A percentile compares a stretch with the other conserved stretches of the same genome.
Conservation (phyloP, 805 yeast genomes). For the Pichia pseudocactophila region DNA sequence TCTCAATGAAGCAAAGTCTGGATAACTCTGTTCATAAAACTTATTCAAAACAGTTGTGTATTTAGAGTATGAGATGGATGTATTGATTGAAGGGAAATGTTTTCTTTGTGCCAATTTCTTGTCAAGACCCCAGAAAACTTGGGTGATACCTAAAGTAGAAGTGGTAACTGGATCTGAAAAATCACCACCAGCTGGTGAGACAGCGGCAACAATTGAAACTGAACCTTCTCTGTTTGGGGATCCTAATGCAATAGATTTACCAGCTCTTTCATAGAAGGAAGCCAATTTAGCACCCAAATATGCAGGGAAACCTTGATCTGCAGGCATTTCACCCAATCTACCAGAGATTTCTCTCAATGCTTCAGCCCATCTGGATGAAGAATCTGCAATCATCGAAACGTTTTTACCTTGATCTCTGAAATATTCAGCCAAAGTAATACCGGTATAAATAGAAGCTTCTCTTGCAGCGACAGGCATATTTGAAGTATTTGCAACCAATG, state of each 20-base stretch:
- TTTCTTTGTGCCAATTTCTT: slow-evolving; percentile 98
- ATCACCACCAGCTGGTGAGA: slow-evolving; percentile 99
- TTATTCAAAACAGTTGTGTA: slow-evolving; percentile 81
- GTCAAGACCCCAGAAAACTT: slow-evolving; percentile 99
- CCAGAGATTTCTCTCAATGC: slow-evolving; percentile 99
- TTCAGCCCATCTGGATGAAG: slow-evolving; percentile 99
- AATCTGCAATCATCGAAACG: slow-evolving; percentile 99
- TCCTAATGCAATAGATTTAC: slow-evolving; percentile 90
- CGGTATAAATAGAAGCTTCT: slow-evolving; percentile 98
- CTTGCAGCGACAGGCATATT: slow-evolving; percentile 99
- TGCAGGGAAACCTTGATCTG: slow-evolving; percentile 99
- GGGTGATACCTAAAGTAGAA: slow-evolving; percentile 98
- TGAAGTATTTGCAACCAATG: slow-evolving; percentile 96
- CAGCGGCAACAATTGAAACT: slow-evolving; percentile 99
- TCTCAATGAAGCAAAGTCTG: slow-evolving; percentile 87
- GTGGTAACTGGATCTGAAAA: slow-evolving; percentile 99
- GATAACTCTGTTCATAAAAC: slow-evolving; percentile 77
- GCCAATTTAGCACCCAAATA: slow-evolving; percentile 98
- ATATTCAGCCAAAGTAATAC: slow-evolving; percentile 97
- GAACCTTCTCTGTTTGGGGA: slow-evolving; percentile 96
- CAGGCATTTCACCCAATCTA: slow-evolving; percentile 99
- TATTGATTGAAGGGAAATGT: slow-evolving; percentile 98
- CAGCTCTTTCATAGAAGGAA: slow-evolving; percentile 99
- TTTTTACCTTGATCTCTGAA: slow-evolving; percentile 99
- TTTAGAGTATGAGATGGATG: slow-evolving; percentile 93